Conservation (phyloP, 768 basidiomycete genomes). For the Tephrocybe sp. region DNA sequence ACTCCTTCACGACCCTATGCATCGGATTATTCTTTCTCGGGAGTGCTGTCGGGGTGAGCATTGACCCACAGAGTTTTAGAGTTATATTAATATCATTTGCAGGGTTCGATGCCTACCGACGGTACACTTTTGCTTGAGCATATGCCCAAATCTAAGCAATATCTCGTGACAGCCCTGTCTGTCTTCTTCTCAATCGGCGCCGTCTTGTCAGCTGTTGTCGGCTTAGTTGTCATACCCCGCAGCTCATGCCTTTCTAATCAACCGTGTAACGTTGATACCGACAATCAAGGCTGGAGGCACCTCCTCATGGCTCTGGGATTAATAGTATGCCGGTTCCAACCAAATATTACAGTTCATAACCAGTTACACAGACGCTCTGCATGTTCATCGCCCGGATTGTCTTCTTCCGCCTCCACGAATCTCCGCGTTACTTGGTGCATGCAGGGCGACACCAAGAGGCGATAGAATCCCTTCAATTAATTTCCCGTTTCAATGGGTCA, state of each 20-base stretch:
- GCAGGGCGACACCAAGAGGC: conserved; percentile 85
- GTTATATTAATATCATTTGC: not conserved
- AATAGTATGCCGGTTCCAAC: conserved; percentile 56
- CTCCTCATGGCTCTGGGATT: conserved; percentile 75
- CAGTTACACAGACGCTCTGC: conserved; percentile 59
- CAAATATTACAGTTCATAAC: conserved; percentile 2
- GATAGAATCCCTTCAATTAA: conserved; percentile 75
- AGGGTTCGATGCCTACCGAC: conserved; percentile 97
- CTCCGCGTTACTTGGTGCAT: conserved; percentile 89
- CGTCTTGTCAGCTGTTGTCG: conserved; percentile 80
- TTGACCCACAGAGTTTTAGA: not conserved
- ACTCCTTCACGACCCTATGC: conserved; percentile 68
- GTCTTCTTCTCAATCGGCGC: conserved; percentile 97
- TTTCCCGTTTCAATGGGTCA: conserved; percentile 84
- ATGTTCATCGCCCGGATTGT: conserved; percentile 89
- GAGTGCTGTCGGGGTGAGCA: conserved; percentile 85
- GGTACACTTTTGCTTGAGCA: conserved; percentile 92
- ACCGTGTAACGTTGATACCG: conserved; percentile 60
- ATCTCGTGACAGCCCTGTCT: conserved; percentile 87
- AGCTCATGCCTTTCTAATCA: conserved; percentile 57
- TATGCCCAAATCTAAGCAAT: conserved; percentile 88
- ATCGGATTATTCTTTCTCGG: conserved; percentile 83
- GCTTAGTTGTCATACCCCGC: conserved; percentile 73
- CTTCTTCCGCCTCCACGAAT: conserved; percentile 92
- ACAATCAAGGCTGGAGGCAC: conserved; percentile 90